Conservation (phyloP, 805 yeast species). For the Candida sonorensis region DNA sequence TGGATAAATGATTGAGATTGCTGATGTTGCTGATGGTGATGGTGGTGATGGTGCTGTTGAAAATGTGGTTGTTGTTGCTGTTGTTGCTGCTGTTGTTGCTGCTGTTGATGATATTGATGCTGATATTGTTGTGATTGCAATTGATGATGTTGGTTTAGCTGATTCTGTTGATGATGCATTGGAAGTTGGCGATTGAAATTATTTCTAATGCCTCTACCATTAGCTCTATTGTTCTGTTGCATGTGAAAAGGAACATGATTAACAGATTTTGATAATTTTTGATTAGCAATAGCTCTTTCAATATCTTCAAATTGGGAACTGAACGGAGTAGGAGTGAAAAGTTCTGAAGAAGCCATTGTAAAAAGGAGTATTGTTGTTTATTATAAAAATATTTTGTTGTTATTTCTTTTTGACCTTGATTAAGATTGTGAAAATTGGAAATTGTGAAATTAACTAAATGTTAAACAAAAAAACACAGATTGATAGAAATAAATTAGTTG, state of each 20-base stretch:
- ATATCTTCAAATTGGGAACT: conserved; percentile 10
- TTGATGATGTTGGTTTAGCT: no score
- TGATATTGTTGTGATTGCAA: background rate
- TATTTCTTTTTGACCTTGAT: no score
- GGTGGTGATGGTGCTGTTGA: background rate
- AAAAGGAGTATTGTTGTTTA: no score
- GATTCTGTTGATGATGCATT: background rate
- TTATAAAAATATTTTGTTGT: no score
- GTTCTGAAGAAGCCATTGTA: background rate
- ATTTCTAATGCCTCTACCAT: background rate
- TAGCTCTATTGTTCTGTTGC: no score
- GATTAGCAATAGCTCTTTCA: conserved; percentile 3
- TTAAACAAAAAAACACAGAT: no score
- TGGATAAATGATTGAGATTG: background rate
- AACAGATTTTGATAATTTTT: conserved; percentile 1
- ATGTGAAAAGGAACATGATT: background rate
- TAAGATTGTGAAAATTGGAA: no score
- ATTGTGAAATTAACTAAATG: no score
- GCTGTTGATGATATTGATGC: background rate
- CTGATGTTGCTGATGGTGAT: background rate
- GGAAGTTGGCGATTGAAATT: background rate
- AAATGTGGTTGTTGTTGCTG: conserved; percentile 1
- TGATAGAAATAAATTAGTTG: no score
- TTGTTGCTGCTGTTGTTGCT: background rate
- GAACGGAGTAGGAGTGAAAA: conserved; percentile 3